phyloP scores from a whole-genome alignment of 176 grass and related monocot genomes.

The Rhynchospora breviuscula region DNA sequence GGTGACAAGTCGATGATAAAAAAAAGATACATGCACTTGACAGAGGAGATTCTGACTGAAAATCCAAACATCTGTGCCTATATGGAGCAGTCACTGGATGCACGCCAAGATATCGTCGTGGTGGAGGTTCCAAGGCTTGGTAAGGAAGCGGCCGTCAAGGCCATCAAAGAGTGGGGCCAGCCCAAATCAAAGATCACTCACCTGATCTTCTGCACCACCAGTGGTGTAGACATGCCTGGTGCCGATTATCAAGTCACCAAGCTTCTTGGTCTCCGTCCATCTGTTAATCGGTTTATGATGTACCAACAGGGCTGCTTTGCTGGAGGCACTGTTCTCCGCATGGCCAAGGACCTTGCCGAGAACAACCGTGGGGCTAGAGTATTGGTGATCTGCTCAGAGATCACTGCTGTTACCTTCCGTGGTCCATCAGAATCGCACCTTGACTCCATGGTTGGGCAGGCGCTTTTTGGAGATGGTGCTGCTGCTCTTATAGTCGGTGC shows the following conservation, averaged over 20 bases:
- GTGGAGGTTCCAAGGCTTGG: constrained; percentile 20
- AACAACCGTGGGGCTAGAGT: constrained; percentile 17
- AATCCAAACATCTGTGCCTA: constrained; percentile 18
- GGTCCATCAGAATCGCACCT: constrained; percentile 20
- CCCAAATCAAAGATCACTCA: constrained; percentile 26
- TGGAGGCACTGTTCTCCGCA: constrained; percentile 16
- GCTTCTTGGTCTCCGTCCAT: constrained; percentile 19
- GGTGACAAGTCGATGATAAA: constrained; percentile 27
- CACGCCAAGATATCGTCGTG: constrained; percentile 22
- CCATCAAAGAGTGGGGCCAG: constrained; percentile 29
- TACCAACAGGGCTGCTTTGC: constrained; percentile 26
- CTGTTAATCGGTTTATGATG: constrained; percentile 25
- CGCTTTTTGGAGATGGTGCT: constrained; percentile 23
- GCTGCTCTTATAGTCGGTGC: constrained; percentile 24
- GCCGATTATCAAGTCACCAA: constrained; percentile 26
- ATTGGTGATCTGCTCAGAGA: constrained; percentile 22
- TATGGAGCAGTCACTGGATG: constrained; percentile 16
- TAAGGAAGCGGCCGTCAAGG: constrained; percentile 20
- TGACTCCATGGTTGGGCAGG: constrained; percentile 25
- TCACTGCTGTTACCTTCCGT: constrained; percentile 23
- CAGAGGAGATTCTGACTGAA: constrained; percentile 23
- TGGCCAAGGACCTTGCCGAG: constrained; percentile 21
- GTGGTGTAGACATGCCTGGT: constrained; percentile 24
- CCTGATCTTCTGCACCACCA: constrained; percentile 25
- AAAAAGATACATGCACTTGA: constrained; percentile 23